Evolutionary conservation across 2,329 filamentous ascomycete species (phyloP).

Genomic region (Bipolaris bicolor): DNA sequence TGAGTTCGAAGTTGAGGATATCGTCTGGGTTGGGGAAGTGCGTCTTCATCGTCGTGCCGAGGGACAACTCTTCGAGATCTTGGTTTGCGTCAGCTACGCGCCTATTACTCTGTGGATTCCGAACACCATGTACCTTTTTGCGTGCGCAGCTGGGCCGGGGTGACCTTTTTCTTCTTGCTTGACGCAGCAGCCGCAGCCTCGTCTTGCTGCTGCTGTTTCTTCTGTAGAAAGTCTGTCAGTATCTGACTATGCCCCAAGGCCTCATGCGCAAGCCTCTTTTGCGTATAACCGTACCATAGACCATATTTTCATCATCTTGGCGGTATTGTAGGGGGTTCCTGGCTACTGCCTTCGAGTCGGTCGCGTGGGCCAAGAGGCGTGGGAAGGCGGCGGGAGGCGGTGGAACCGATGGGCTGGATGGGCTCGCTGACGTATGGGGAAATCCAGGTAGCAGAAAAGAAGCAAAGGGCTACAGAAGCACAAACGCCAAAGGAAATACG

Average conservation of each 20-base stretch:
- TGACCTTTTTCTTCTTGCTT: conserved; percentile 97
- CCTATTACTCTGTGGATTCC: background rate
- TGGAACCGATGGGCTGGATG: conserved; percentile 1
- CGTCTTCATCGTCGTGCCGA: conserved; percentile 80
- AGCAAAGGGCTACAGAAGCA: conserved; percentile 10
- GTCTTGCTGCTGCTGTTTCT: conserved; percentile 91
- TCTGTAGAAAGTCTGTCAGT: conserved; percentile 60
- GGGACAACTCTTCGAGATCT: conserved; percentile 83
- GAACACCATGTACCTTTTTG: conserved; percentile 76
- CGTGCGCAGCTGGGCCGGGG: conserved; percentile 90
- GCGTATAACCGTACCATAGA: conserved; percentile 74
- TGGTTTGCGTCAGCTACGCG: conserved; percentile 19
- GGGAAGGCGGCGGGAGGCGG: conserved; percentile 4
- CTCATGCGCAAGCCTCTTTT: background rate
- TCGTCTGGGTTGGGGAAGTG: conserved; percentile 83
- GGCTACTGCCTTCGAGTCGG: conserved; percentile 12
- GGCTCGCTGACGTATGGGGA: background rate
- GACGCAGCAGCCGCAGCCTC: conserved; percentile 80
- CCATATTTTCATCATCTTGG: conserved; percentile 98
- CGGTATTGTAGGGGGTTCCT: conserved; percentile 30
- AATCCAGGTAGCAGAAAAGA: background rate
- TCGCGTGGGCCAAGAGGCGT: conserved; percentile 23
- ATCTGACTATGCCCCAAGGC: background rate
- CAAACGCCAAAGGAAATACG: conserved; percentile 23
- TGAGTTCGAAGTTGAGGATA: conserved; percentile 82